Evolutionary conservation across 2,329 filamentous ascomycete species (phyloP), one percentile per base, ranked within the genome.

Genomic region (Clonostachys solani): DNA sequence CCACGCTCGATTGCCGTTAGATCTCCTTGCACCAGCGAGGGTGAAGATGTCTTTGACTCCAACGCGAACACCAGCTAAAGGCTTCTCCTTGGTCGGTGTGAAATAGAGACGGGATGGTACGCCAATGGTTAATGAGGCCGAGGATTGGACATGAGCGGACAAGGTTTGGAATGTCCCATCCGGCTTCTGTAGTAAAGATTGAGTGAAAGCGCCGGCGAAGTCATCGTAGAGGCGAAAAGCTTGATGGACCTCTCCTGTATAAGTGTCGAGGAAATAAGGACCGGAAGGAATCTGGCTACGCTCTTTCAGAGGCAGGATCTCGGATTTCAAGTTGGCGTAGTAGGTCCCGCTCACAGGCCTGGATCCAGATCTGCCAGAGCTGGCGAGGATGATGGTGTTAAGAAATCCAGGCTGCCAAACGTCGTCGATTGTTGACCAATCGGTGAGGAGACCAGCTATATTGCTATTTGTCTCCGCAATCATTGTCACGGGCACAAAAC

Each of bases 1-100:
- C 65, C 73, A 84, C 3, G 81, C 79, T 36, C 78, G 67, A 49
- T 78, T 83, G 3, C 80, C 79, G 45, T 73, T 71, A 13, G 69
- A 68, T 0, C 74, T 81, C 35, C 70, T 70, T 4, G 83, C 54
- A 1, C 81, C 81, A n/a, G 42, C 45, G 29, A 86, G 56, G 48
- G 83, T 70, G 51, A 71, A 78, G 43, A 81, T 78, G 52, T 84
- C 81, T 54, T 85, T 85, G 47, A 84, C 66, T 1, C 71, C 79
- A 2, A 84, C 56, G 9, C 81, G 69, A 8, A 78, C 67, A 12
- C 81, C 80, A 7, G 77, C 74, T 0, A 84, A 63, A 1, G 80
- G 79, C 53, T 77, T 72, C 17, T 69, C 63, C 0, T 55, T 52
- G 1, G 73, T 76, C 41, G 65, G 69, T 4, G 65, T 69, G 57